phyloP scores from a whole-genome alignment of 2,329 filamentous ascomycete species.

The Kalmusia sp. region DNA sequence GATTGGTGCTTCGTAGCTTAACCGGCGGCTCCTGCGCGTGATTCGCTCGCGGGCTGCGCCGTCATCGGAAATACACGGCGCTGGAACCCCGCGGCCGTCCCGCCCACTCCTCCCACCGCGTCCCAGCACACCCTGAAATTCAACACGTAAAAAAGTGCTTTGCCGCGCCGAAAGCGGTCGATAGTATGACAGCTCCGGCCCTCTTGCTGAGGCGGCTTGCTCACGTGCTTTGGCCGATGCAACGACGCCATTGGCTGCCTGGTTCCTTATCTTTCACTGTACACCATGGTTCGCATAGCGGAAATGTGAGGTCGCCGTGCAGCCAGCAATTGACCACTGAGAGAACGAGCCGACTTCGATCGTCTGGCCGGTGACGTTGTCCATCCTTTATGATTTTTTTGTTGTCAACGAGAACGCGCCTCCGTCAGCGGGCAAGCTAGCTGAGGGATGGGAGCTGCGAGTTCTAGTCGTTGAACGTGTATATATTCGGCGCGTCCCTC shows the following conservation, averaged over 20 bases:
- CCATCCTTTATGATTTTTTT: conserved; percentile 49
- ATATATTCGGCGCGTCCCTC: conserved; percentile 38
- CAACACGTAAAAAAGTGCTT: conserved; percentile 27
- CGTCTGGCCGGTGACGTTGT: conserved; percentile 84
- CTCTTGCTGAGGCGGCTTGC: conserved; percentile 27
- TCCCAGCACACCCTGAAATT: conserved; percentile 16
- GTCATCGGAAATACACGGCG: neutral
- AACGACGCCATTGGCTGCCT: conserved; percentile 34
- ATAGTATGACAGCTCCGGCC: conserved; percentile 30
- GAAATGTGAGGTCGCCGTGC: conserved; percentile 27
- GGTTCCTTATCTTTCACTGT: conserved; percentile 41
- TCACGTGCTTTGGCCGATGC: conserved; percentile 34
- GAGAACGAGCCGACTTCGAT: conserved; percentile 73
- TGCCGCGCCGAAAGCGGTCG: conserved; percentile 29
- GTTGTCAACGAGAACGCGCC: conserved; percentile 20
- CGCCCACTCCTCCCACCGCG: conserved; percentile 1
- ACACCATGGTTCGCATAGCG: conserved; percentile 43
- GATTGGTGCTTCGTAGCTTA: neutral
- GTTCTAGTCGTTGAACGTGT: conserved; percentile 18
- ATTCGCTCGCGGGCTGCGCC: neutral
- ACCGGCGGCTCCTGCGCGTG: neutral
- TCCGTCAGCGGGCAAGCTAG: conserved; percentile 23
- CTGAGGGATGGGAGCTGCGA: conserved; percentile 5
- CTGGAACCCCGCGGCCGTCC: conserved; percentile 1
- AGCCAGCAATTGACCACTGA: conserved; percentile 34